Evolutionary conservation across 2,329 filamentous ascomycete species (phyloP), one percentile per base, ranked within the genome.

Genomic region (Leptographium flavum): DNA sequence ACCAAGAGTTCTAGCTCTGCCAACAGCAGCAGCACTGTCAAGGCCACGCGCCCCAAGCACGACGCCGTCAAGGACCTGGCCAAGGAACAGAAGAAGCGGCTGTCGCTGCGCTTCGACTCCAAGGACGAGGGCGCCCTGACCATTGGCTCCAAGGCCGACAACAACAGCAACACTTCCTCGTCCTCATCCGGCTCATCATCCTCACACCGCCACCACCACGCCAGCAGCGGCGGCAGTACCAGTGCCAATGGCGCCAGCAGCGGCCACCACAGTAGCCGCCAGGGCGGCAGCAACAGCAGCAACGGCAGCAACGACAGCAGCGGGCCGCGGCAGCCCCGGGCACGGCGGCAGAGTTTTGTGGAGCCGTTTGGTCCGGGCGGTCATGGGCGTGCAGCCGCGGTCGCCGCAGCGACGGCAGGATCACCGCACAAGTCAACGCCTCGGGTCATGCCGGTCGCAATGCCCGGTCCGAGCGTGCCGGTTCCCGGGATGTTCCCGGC

Each of bases 81-180:
- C 9, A 54, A 52, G 37, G 45, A 53, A 11, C 54, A 59, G 41
- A 57, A 54, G 46, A 51, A 54, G 28, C 54, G 56, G n/a, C 55
- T 61, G 36, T 55, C 56, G 41, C 53, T 54, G 45, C 58, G 60
- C 40, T 61, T 62, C 50, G 50, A 52, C 11, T 17, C 15, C 42
- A 44, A 47, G 30, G 31, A 39, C 31, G 43, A 43, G 23, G 21
- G 10, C 21, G 25, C 15, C 8, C 27, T 28, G 27, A 28, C 27
- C 8, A 2, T 11, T 11, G 27, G 27, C 33, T 31, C 8, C 40
- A 40, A 23, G 42, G 21, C 17, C 40, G 38, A 33, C 4, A 32
- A 40, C 44, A 27, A 22, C 48, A 22, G 22, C 27, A 41, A 38
- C 47, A 39, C 19, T 31, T 22, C 38, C 15, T 45, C 45, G 21